These are phyloP conservation scores for Paramecium sexaurelia DNA, from an alignment of 73 alveolate genomes.

Conservation along the genomic window DNA sequence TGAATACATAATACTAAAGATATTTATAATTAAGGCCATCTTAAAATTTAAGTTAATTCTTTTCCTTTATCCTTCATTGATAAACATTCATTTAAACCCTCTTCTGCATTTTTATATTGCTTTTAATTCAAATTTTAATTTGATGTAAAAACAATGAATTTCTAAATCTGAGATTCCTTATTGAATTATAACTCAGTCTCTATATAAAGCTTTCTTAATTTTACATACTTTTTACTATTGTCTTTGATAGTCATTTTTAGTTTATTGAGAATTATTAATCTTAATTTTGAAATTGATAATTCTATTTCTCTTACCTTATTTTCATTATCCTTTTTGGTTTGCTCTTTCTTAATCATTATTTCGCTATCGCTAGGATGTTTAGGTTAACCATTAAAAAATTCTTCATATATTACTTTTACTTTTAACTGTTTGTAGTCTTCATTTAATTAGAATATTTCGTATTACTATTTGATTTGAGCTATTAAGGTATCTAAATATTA, in stretches of 20 bases:
- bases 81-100: conserved; percentile 7
- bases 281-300: background rate
- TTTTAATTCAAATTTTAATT: background rate
- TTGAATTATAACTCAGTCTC: background rate
- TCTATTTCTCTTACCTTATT: background rate
- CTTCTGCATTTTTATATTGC: background rate
- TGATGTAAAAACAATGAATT: background rate
- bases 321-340: background rate
- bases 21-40: background rate
- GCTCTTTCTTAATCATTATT: background rate
- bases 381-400: background rate
- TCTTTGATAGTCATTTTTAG: background rate
- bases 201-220: background rate
- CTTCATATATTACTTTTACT: conserved; percentile 4
- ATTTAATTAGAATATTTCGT: background rate
- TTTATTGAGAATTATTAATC: background rate
- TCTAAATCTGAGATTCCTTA: background rate
- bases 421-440: background rate
- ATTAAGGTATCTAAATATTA: conserved; percentile 8
- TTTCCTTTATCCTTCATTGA: background rate
- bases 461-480: background rate
- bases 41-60: background rate
- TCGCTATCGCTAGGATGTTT: background rate
- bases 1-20: background rate
- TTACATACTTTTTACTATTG: background rate